These are phyloP conservation scores for Wickerhamiella infanticola DNA, from an alignment of 1,139 yeast species.

Conservation along the genomic window DNA sequence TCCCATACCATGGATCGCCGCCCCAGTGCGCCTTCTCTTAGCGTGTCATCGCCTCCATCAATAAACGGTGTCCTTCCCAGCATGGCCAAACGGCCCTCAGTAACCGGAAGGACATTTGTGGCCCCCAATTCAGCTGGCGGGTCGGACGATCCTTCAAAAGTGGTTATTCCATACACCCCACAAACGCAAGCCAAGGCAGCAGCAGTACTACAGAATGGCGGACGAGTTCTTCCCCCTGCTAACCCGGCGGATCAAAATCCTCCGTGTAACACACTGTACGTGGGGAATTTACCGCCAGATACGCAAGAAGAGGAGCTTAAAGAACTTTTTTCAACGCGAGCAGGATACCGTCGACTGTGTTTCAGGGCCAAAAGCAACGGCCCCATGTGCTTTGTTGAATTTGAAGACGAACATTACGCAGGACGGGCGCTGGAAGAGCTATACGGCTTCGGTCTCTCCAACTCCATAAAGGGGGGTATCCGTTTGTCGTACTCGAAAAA, in stretches of 20 bases:
- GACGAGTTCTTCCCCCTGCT: conserved; percentile 75
- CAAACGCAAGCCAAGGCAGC: conserved; percentile 20
- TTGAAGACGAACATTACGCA: conserved; percentile 89
- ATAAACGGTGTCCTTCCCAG: not conserved
- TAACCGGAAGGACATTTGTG: not conserved
- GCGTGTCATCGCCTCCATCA: not conserved
- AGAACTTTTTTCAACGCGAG: conserved; percentile 71
- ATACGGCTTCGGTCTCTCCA: conserved; percentile 68
- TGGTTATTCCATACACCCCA: conserved; percentile 23
- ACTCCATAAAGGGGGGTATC: conserved; percentile 73
- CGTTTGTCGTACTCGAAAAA: conserved; percentile 86
- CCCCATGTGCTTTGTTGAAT: conserved; percentile 98
- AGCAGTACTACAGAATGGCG: conserved; percentile 24
- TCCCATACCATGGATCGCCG: conserved; percentile 2
- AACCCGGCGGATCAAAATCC: conserved; percentile 99
- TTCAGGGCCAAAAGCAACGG: conserved; percentile 60
- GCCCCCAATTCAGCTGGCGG: conserved; percentile 1
- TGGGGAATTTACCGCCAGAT: conserved; percentile 94
- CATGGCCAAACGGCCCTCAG: conserved; percentile 1
- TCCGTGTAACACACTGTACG: conserved; percentile 92
- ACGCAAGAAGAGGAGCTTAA: conserved; percentile 89
- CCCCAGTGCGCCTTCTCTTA: not conserved
- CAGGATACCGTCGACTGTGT: conserved; percentile 82
- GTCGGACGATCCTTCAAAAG: conserved; percentile 14
- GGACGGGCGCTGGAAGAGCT: conserved; percentile 86